These are phyloP conservation scores for Lentinula raphanica DNA, from an alignment of 768 basidiomycete species.

Conservation along the genomic window DNA sequence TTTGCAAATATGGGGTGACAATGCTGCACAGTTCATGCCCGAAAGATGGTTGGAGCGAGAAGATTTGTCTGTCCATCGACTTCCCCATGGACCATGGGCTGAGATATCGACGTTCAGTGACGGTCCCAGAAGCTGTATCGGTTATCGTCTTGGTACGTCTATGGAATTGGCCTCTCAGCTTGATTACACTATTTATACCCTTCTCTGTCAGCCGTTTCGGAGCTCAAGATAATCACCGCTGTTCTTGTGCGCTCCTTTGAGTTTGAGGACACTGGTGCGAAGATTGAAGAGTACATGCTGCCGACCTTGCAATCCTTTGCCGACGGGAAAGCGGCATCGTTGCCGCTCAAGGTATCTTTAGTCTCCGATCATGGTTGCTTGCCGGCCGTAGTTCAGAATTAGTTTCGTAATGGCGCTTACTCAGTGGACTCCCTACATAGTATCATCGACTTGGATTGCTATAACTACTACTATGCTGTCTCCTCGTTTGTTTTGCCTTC, in stretches of 20 bases:
- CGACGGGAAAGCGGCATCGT: constrained; percentile 19
- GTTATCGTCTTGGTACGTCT: constrained; percentile 29
- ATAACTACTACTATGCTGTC: no score
- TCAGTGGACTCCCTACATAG: no score
- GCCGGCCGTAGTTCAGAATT: no score
- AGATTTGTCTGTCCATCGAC: constrained; percentile 23
- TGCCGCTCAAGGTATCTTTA: not conserved
- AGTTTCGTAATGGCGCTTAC: no score
- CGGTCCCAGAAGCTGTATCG: constrained; percentile 37
- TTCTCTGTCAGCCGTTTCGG: constrained; percentile 24
- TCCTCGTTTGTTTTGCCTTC: no score
- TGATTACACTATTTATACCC: not conserved
- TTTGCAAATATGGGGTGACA: constrained; percentile 30
- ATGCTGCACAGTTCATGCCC: constrained; percentile 30
- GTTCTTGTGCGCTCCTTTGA: constrained; percentile 30
- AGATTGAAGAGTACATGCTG: constrained; percentile 25
- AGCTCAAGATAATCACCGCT: constrained; percentile 35
- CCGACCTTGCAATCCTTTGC: constrained; percentile 31
- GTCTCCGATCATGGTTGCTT: not conserved
- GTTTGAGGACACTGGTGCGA: constrained; percentile 30
- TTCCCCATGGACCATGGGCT: constrained; percentile 31
- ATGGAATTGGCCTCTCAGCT: not conserved
- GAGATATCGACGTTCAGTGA: constrained; percentile 34
- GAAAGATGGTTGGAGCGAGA: constrained; percentile 32
- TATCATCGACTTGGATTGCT: no score